These are phyloP conservation scores for Termitomyces titanicus DNA, from an alignment of 768 basidiomycete genomes.

Conservation along the genomic window DNA sequence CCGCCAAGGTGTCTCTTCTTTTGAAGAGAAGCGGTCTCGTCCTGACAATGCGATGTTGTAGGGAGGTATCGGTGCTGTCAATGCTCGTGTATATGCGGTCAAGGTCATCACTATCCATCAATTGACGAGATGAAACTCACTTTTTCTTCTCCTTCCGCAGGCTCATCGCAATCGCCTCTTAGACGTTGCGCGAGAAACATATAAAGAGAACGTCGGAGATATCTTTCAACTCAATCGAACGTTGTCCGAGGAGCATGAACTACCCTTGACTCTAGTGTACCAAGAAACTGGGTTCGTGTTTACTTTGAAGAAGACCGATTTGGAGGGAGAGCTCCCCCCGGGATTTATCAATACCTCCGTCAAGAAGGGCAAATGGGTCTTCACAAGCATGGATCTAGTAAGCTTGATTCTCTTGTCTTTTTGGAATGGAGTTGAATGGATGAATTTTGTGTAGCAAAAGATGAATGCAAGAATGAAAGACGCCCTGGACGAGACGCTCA, in stretches of 20 bases:
- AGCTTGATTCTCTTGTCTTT: constrained; percentile 18
- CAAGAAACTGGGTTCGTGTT: constrained; percentile 76
- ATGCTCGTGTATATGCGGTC: constrained; percentile 86
- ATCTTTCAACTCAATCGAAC: constrained; percentile 65
- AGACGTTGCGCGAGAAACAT: constrained; percentile 93
- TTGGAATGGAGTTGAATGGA: not conserved
- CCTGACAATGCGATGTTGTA: constrained; percentile 21
- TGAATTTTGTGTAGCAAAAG: constrained; percentile 58
- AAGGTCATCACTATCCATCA: constrained; percentile 27
- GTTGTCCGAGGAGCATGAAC: constrained; percentile 56
- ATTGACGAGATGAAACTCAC: not conserved
- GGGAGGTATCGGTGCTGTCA: constrained; percentile 72
- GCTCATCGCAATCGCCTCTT: constrained; percentile 80
- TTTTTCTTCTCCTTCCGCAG: constrained; percentile 24
- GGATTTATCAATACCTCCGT: constrained; percentile 67
- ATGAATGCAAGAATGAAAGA: constrained; percentile 88
- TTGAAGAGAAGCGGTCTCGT: not conserved
- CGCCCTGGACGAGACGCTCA: constrained; percentile 83
- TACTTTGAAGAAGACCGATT: constrained; percentile 60
- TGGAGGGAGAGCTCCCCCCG: constrained; percentile 61
- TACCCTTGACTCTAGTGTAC: constrained; percentile 67
- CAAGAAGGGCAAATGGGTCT: constrained; percentile 69
- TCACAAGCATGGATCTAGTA: constrained; percentile 82
- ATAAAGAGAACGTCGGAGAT: constrained; percentile 89
- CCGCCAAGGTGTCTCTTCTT: constrained; percentile 47